phyloP scores from a whole-genome alignment of 257 asterid species.

The Cinchona pubescens region DNA sequence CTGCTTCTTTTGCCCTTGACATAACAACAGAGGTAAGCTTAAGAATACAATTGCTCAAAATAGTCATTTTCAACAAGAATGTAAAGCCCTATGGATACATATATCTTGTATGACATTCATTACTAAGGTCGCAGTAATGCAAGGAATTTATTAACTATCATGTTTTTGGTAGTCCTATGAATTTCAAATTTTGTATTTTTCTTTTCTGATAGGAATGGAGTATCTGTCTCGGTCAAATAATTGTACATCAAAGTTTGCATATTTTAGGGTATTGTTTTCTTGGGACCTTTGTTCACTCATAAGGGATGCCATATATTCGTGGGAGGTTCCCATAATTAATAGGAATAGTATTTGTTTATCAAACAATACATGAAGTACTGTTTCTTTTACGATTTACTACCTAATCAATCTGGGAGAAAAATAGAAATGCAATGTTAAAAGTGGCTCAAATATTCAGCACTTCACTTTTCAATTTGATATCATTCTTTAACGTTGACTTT shows the following conservation, averaged over 20 bases:
- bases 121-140: neutral
- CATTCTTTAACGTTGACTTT: neutral
- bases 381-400: neutral
- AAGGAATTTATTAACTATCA: neutral
- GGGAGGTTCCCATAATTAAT: neutral
- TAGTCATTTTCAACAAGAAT: neutral
- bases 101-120: no score
- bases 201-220: neutral
- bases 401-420: slow-evolving; percentile 1
- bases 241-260: neutral
- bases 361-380: no score
- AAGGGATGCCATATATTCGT: neutral
- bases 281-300: neutral
- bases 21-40: slow-evolving; percentile 82
- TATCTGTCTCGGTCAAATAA: neutral
- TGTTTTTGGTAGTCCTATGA: neutral
- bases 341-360: no score
- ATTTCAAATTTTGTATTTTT: neutral
- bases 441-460: neutral
- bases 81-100: neutral
- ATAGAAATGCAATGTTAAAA: neutral
- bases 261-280: neutral
- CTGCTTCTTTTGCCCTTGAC: slow-evolving; percentile 93
- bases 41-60: neutral
- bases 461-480: neutral